These are phyloP conservation scores for Arthroderma uncinatum DNA, from an alignment of 2,329 filamentous ascomycete species.

Conservation along the genomic window DNA sequence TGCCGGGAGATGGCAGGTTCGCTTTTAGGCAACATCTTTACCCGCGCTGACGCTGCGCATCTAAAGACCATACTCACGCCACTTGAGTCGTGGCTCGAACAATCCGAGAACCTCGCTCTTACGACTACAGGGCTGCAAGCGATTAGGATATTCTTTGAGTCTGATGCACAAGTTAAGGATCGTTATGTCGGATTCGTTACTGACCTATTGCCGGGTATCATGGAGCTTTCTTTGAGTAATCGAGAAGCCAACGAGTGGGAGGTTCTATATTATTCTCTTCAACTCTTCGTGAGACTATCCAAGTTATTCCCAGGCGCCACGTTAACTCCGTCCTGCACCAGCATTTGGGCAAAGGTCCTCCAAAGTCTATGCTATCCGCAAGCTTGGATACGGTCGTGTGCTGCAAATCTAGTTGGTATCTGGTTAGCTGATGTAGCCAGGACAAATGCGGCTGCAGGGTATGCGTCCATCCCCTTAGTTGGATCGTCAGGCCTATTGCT, in stretches of 20 bases:
- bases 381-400: conserved; percentile 62
- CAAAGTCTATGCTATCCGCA: conserved; percentile 62
- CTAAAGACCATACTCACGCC: conserved; percentile 59
- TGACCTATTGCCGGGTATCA: conserved; percentile 43
- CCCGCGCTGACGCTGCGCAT: conserved; percentile 61
- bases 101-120: conserved; percentile 60
- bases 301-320: conserved; percentile 53
- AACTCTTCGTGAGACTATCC: conserved; percentile 56
- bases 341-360: conserved; percentile 62
- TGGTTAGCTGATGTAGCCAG: conserved; percentile 71
- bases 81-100: conserved; percentile 63
- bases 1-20: conserved; percentile 73
- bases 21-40: conserved; percentile 70
- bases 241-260: conserved; percentile 51
- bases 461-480: conserved; percentile 48
- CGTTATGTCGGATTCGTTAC: conserved; percentile 56
- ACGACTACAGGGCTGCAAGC: conserved; percentile 65
- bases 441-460: conserved; percentile 44
- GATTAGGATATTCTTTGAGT: conserved; percentile 74
- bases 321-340: conserved; percentile 48
- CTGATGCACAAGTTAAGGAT: conserved; percentile 50
- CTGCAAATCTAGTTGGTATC: conserved; percentile 61
- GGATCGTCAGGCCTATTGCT: conserved; percentile 63
- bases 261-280: conserved; percentile 61
- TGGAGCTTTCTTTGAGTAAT: conserved; percentile 41